Percentiles rank a stretch among this genome's conserved stretches.
These are phyloP conservation scores for Crucihimalaya himalaica DNA, from an alignment of 345 rosid species.

Conservation along the genomic window DNA sequence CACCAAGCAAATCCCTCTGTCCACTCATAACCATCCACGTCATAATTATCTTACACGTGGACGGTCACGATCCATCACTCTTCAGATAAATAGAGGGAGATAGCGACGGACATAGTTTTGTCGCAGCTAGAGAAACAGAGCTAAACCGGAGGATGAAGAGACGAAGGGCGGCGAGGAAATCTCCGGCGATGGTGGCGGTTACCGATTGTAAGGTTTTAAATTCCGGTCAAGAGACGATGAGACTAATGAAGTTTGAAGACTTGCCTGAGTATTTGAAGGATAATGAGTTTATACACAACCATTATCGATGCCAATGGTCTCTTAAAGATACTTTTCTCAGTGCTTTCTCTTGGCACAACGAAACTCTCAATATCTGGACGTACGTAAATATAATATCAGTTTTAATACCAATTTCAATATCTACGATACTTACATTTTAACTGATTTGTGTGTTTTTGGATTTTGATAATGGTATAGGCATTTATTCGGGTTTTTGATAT, in stretches of 20 bases:
- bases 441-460: too few species aligned
- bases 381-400: not conserved
- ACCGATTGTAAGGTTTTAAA: not conserved
- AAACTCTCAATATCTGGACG: conserved; percentile 94
- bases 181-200: conserved; percentile 17
- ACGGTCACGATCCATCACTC: conserved; percentile 3
- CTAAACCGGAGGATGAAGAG: conserved; percentile 18
- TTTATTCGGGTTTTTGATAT: conserved; percentile 69
- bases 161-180: conserved; percentile 24
- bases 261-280: conserved; percentile 82
- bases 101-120: conserved; percentile 17
- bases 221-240: conserved; percentile 26
- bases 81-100: conserved; percentile 17
- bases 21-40: not conserved
- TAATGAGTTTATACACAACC: conserved; percentile 77
- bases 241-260: conserved; percentile 65
- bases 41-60: not conserved
- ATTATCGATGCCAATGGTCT: conserved; percentile 94
- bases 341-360: conserved; percentile 86
- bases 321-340: conserved; percentile 68
- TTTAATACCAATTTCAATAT: not conserved
- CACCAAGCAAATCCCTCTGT: too few species aligned
- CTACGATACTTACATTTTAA: not conserved
- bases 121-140: not conserved
- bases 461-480: conserved; percentile 48